A percentile compares a stretch with the other conserved stretches of the same genome.
These are phyloP conservation scores for Cladosporium cucumerinum DNA, from an alignment of 2,329 filamentous ascomycete species.

Conservation along the genomic window DNA sequence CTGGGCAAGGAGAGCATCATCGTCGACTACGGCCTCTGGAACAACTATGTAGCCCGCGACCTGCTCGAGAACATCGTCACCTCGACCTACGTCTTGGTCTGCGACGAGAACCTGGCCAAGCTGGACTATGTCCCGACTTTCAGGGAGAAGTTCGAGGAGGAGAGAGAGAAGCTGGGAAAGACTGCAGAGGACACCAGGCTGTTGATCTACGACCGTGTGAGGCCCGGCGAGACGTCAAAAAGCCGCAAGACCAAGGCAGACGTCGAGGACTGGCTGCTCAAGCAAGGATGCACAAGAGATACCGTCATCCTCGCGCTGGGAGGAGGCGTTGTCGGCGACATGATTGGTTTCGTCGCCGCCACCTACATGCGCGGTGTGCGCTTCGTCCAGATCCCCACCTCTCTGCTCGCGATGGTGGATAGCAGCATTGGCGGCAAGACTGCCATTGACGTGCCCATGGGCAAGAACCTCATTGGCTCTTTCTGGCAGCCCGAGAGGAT, in stretches of 20 bases:
- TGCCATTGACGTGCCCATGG: slow-evolving; percentile 91
- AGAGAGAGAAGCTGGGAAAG: slow-evolving; percentile 37
- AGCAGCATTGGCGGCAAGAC: slow-evolving; percentile 98
- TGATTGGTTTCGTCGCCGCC: slow-evolving; percentile 95
- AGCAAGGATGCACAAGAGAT: slow-evolving; percentile 87
- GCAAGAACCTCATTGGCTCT: slow-evolving; percentile 91
- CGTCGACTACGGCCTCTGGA: slow-evolving; percentile 88
- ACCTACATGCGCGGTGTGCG: slow-evolving; percentile 98
- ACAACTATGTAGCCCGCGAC: slow-evolving; percentile 74
- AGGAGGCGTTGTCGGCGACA: slow-evolving; percentile 94
- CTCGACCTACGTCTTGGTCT: slow-evolving; percentile 93
- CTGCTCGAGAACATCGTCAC: slow-evolving; percentile 73
- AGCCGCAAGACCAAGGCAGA: slow-evolving; percentile 88
- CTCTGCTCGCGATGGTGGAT: slow-evolving; percentile 93
- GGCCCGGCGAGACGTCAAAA: slow-evolving; percentile 91
- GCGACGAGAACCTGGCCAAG: slow-evolving; percentile 84
- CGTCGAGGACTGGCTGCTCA: slow-evolving; percentile 96
- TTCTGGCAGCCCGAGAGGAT: slow-evolving; percentile 96
- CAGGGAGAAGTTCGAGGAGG: slow-evolving; percentile 58
- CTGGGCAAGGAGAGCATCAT: slow-evolving; percentile 87
- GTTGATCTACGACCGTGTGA: slow-evolving; percentile 80
- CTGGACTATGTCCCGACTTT: slow-evolving; percentile 75
- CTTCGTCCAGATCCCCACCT: slow-evolving; percentile 95
- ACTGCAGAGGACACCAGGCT: slow-evolving; percentile 58
- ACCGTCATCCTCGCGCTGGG: slow-evolving; percentile 93